A percentile compares a stretch with the other conserved stretches of the same genome.
Evolutionary conservation across 108 stramenopile genomes (phyloP).

Genomic region (Nitzschia sp.): DNA sequence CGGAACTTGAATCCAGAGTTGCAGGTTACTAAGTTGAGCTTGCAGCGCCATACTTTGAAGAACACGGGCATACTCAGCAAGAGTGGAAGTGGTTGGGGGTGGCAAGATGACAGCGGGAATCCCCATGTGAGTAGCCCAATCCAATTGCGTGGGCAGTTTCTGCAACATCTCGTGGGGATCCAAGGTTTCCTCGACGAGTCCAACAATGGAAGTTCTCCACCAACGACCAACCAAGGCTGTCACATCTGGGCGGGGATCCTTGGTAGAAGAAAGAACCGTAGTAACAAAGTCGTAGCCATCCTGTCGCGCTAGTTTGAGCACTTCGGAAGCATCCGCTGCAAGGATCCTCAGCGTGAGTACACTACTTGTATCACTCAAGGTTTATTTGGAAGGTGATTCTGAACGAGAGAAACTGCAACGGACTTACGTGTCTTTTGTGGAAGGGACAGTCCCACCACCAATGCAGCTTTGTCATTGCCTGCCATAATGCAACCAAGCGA

Average conservation of each 20-base stretch:
- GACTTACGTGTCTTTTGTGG: constrained; percentile 30
- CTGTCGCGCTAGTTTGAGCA: constrained; percentile 45
- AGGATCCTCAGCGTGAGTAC: neutral
- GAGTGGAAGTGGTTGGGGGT: constrained; percentile 31
- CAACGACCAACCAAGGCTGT: constrained; percentile 33
- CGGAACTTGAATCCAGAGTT: constrained; percentile 74
- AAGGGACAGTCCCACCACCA: constrained; percentile 30
- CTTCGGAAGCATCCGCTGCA: constrained; percentile 46
- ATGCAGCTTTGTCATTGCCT: neutral
- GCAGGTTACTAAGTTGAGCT: constrained; percentile 55
- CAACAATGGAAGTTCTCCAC: constrained; percentile 52
- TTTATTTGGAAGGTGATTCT: too few species aligned
- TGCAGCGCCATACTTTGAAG: constrained; percentile 47
- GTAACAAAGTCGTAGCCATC: constrained; percentile 73
- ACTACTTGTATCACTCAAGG: too few species aligned
- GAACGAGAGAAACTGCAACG: neutral
- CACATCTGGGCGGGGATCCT: constrained; percentile 37
- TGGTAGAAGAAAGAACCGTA: constrained; percentile 47
- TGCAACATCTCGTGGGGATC: constrained; percentile 5
- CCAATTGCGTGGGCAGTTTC: constrained; percentile 37
- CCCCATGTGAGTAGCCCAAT: constrained; percentile 91
- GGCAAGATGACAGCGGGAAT: constrained; percentile 90
- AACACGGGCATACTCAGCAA: constrained; percentile 55
- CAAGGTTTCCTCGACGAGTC: constrained; percentile 18
- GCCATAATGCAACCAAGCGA: neutral